Evolutionary conservation across 768 basidiomycete genomes (phyloP).

Genomic region (Mycena indigotica): DNA sequence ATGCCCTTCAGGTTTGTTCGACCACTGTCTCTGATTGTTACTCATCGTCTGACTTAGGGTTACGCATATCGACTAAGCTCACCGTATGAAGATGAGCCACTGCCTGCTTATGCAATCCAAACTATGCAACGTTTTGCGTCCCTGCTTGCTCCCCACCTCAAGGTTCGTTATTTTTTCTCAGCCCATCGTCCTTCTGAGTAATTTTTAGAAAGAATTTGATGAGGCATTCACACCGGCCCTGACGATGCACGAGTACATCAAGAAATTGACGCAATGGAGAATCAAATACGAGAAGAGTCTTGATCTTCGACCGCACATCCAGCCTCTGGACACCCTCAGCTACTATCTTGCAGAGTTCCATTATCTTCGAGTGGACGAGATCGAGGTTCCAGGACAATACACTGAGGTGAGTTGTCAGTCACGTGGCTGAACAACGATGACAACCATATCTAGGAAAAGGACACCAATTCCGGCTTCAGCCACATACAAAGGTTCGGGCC

Average conservation of each 20-base stretch:
- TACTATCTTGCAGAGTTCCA: constrained; percentile 98
- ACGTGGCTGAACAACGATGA: constrained; percentile 5
- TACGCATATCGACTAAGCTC: constrained; percentile 68
- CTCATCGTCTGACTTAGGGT: constrained; percentile 45
- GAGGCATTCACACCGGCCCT: constrained; percentile 87
- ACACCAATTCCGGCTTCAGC: constrained; percentile 88
- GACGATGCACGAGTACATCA: constrained; percentile 83
- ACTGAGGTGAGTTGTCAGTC: constrained; percentile 79
- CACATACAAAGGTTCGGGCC: constrained; percentile 89
- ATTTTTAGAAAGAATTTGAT: constrained; percentile 77
- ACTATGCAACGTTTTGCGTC: constrained; percentile 62
- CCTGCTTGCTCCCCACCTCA: constrained; percentile 58
- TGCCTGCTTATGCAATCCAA: constrained; percentile 54
- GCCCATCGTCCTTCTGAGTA: constrained; percentile 5
- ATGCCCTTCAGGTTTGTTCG: constrained; percentile 75
- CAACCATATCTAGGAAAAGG: constrained; percentile 72
- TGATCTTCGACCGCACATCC: constrained; percentile 79
- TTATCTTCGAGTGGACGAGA: constrained; percentile 95
- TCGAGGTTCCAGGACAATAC: constrained; percentile 99
- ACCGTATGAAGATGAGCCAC: constrained; percentile 68
- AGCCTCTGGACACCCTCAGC: constrained; percentile 82
- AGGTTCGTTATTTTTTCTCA: constrained; percentile 43
- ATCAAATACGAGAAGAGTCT: constrained; percentile 85
- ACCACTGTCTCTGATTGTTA: not conserved
- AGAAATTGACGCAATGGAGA: constrained; percentile 88